phyloP scores from a whole-genome alignment of 2,329 filamentous ascomycete species.

The Botrytis hyacinthi region DNA sequence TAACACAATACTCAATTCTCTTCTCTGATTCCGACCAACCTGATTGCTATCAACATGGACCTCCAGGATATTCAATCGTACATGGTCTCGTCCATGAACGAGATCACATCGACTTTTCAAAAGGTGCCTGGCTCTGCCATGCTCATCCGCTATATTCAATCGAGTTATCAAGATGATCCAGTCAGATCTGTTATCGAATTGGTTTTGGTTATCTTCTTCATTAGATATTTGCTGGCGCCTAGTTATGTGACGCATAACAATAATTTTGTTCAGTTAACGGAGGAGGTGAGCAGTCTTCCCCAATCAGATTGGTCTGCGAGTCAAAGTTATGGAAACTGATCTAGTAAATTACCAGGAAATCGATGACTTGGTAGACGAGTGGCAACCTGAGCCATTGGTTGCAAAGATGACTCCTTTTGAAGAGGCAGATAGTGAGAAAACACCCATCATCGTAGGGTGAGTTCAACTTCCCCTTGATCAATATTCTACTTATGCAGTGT shows the following conservation, averaged over 20 bases:
- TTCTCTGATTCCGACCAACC: neutral
- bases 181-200: conserved; percentile 91
- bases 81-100: conserved; percentile 51
- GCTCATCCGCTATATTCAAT: conserved; percentile 90
- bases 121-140: conserved; percentile 92
- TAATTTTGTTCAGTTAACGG: conserved; percentile 83
- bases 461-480: conserved; percentile 24
- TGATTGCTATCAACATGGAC: conserved; percentile 51
- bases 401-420: conserved; percentile 71
- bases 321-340: neutral
- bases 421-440: conserved; percentile 76
- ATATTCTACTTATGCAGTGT: conserved; percentile 1
- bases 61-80: conserved; percentile 59
- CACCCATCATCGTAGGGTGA: conserved; percentile 86
- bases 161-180: conserved; percentile 96
- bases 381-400: conserved; percentile 91
- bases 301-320: neutral
- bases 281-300: conserved; percentile 56
- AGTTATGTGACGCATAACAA: conserved; percentile 90
- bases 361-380: conserved; percentile 94
- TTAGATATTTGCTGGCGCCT: conserved; percentile 86
- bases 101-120: conserved; percentile 68
- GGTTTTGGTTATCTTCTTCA: conserved; percentile 90
- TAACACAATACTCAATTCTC: neutral
- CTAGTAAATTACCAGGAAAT: conserved; percentile 62